These are phyloP conservation scores for Neospermospora avenae DNA, from an alignment of 2,329 filamentous ascomycete genomes.

Conservation along the genomic window DNA sequence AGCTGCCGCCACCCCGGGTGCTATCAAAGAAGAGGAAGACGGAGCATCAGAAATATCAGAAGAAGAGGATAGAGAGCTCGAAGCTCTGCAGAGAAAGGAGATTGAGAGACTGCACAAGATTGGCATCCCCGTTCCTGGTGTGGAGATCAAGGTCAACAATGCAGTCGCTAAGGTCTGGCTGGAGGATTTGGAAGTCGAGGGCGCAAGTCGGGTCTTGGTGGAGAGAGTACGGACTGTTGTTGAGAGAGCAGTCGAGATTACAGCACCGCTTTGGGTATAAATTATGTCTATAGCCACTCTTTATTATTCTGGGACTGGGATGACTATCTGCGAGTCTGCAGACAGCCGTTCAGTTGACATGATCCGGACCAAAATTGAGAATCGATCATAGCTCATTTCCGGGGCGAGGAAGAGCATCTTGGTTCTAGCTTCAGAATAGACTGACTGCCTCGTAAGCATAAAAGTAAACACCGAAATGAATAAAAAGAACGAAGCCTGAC, in stretches of 20 bases:
- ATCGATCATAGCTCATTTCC: not conserved
- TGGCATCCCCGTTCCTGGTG: constrained; percentile 86
- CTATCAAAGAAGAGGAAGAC: constrained; percentile 23
- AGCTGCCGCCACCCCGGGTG: constrained; percentile 26
- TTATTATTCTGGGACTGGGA: not conserved
- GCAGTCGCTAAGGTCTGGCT: constrained; percentile 87
- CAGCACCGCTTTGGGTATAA: constrained; percentile 61
- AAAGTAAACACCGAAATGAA: not conserved
- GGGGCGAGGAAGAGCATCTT: not conserved
- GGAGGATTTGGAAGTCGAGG: constrained; percentile 88
- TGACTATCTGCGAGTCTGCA: not conserved
- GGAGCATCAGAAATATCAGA: constrained; percentile 32
- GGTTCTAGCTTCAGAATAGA: not conserved
- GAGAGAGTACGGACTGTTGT: constrained; percentile 87
- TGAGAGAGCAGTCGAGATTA: constrained; percentile 83
- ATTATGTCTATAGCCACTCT: not conserved
- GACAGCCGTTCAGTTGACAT: not conserved
- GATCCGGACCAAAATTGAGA: not conserved
- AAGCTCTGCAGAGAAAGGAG: constrained; percentile 52
- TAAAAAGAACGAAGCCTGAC: not conserved
- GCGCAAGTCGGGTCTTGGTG: constrained; percentile 69
- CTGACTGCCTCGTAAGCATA: not conserved
- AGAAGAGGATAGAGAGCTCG: constrained; percentile 37
- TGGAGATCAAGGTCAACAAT: constrained; percentile 85
- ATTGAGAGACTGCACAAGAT: constrained; percentile 75